These are phyloP conservation scores for Hypoxylon sp. DNA, from an alignment of 2,329 filamentous ascomycete genomes.

Conservation along the genomic window DNA sequence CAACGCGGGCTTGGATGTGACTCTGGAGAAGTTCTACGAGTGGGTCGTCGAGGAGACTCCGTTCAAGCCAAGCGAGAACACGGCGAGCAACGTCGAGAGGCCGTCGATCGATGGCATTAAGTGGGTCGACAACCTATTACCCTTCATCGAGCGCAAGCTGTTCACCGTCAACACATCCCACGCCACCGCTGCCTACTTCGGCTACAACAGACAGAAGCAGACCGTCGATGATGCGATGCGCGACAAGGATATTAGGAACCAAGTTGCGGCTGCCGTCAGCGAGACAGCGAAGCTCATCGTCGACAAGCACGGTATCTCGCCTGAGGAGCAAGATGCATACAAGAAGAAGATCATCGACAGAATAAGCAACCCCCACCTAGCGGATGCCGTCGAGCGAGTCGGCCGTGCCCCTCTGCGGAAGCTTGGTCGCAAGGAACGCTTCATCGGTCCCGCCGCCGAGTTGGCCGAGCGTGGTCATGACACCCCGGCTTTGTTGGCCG, in stretches of 20 bases:
- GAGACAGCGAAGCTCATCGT: slow-evolving; percentile 90
- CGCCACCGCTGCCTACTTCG: slow-evolving; percentile 95
- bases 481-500: slow-evolving; percentile 77
- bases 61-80: slow-evolving; percentile 68
- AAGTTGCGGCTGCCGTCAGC: slow-evolving; percentile 80
- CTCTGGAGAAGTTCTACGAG: slow-evolving; percentile 98
- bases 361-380: slow-evolving; percentile 91
- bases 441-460: slow-evolving; percentile 90
- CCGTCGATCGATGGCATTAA: slow-evolving; percentile 87
- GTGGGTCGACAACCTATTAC: slow-evolving; percentile 89
- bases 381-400: slow-evolving; percentile 94
- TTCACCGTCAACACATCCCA: slow-evolving; percentile 99
- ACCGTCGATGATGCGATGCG: slow-evolving; percentile 90
- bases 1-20: slow-evolving; percentile 84
- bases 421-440: slow-evolving; percentile 92
- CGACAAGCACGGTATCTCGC: slow-evolving; percentile 81
- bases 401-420: slow-evolving; percentile 94
- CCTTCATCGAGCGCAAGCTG: slow-evolving; percentile 99
- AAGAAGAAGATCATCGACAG: slow-evolving; percentile 91
- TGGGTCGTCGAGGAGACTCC: slow-evolving; percentile 94
- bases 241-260: slow-evolving; percentile 79
- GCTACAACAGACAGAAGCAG: slow-evolving; percentile 83
- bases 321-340: slow-evolving; percentile 81
- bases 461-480: slow-evolving; percentile 82
- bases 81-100: slow-evolving; percentile 52